phyloP scores from a whole-genome alignment of 495 filamentous ascomycete genomes.

The Daldinia vernicosa region DNA sequence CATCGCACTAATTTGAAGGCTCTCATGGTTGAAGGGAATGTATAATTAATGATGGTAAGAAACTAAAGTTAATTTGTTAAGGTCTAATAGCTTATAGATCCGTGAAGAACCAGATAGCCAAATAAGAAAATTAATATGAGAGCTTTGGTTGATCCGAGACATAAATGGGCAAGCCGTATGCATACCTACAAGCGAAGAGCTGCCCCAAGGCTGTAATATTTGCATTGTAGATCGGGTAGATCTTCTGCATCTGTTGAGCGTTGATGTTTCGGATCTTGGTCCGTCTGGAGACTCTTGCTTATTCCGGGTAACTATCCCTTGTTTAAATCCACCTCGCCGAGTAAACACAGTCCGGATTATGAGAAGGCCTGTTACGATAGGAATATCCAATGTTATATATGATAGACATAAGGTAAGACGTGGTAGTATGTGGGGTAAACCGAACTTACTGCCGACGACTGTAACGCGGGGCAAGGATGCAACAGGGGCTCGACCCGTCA shows the following conservation, averaged over 20 bases:
- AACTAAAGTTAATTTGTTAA: background rate
- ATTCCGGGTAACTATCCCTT: background rate
- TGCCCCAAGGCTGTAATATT: background rate
- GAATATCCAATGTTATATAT: background rate
- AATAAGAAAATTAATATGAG: background rate
- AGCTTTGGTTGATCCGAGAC: background rate
- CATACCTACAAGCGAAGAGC: background rate
- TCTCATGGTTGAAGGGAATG: slow-evolving; percentile 8
- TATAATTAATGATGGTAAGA: background rate
- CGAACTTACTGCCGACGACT: background rate
- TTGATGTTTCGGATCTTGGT: background rate
- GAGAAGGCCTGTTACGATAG: background rate
- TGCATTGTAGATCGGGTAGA: background rate
- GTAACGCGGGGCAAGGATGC: background rate
- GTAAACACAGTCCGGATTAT: background rate
- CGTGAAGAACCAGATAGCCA: too few species aligned
- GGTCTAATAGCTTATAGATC: background rate
- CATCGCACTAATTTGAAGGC: slow-evolving; percentile 27
- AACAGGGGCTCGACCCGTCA: too few species aligned
- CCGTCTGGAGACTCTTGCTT: background rate
- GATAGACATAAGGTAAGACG: background rate
- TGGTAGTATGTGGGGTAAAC: background rate
- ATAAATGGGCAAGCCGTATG: background rate
- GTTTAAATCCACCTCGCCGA: background rate
- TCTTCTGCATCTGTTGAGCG: background rate